phyloP scores from a whole-genome alignment of 495 filamentous ascomycete genomes.

The Amorphotheca resinae region DNA sequence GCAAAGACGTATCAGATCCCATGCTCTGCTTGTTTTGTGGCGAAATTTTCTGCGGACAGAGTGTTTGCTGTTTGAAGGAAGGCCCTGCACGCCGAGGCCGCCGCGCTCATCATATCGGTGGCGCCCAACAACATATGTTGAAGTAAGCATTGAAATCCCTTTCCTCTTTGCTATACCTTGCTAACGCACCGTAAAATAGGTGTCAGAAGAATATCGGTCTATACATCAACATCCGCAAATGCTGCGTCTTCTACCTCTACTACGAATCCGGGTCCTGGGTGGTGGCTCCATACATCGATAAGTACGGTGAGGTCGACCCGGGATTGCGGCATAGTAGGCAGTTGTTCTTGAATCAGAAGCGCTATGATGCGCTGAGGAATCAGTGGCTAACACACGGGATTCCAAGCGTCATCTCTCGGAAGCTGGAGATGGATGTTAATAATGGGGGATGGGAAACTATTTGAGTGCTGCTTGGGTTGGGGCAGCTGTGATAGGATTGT shows the following conservation, averaged over 20 bases:
- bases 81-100: constrained; percentile 22
- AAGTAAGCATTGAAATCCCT: constrained; percentile 46
- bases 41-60: constrained; percentile 89
- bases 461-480: constrained; percentile 26
- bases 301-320: constrained; percentile 84
- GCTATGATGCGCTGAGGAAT: constrained; percentile 79
- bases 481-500: no score
- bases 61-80: constrained; percentile 71
- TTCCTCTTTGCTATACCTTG: background rate
- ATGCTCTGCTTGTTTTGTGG: constrained; percentile 91
- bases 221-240: constrained; percentile 94
- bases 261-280: constrained; percentile 71
- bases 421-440: constrained; percentile 88
- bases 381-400: constrained; percentile 82
- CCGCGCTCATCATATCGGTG: constrained; percentile 42
- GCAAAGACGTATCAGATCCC: constrained; percentile 81
- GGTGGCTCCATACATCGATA: constrained; percentile 85
- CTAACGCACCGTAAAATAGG: constrained; percentile 31
- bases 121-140: constrained; percentile 76
- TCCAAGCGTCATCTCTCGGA: constrained; percentile 77
- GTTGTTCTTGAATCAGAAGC: constrained; percentile 81
- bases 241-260: constrained; percentile 76
- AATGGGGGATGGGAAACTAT: constrained; percentile 96
- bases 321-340: constrained; percentile 72
- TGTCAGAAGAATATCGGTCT: constrained; percentile 82